Conservation (phyloP, 2,329 filamentous ascomycete species). For the Nectriaceae sp. region DNA sequence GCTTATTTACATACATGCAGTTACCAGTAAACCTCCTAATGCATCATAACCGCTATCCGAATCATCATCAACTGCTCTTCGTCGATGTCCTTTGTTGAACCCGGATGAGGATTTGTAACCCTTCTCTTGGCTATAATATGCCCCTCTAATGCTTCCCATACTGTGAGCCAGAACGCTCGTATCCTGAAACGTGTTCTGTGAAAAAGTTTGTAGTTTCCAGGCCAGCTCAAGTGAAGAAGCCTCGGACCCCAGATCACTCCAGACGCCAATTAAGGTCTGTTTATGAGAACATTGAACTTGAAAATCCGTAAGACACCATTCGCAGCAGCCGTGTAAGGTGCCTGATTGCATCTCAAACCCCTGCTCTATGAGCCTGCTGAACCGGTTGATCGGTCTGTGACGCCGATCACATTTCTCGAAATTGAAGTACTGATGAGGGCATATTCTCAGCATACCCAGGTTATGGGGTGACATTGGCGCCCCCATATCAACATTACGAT, state of each 20-base stretch:
- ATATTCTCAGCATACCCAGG: not conserved
- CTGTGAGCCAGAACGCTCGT: not conserved
- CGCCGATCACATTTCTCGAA: not conserved
- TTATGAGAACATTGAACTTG: not conserved
- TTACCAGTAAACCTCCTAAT: too few relatives aligned
- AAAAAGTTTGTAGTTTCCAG: constrained; percentile 2
- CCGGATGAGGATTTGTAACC: too few relatives aligned
- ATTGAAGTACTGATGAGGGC: not conserved
- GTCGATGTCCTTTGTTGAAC: too few relatives aligned
- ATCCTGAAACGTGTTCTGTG: not conserved
- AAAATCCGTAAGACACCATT: constrained; percentile 11
- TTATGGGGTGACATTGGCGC: not conserved
- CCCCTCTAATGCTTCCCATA: not conserved
- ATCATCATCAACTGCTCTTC: too few relatives aligned
- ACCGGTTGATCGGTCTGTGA: not conserved
- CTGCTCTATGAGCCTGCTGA: not conserved
- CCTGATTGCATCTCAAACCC: not conserved
- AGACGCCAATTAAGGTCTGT: constrained; percentile 1
- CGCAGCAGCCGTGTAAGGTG: constrained; percentile 1
- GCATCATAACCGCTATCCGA: too few relatives aligned
- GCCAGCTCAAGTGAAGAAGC: not conserved
- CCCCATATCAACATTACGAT: not conserved
- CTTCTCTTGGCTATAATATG: not conserved
- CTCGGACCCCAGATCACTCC: constrained; percentile 17
- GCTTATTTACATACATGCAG: too few relatives aligned